These are phyloP conservation scores for Backusella sp. DNA, from an alignment of 192 early-diverging fungal genomes.

Conservation along the genomic window DNA sequence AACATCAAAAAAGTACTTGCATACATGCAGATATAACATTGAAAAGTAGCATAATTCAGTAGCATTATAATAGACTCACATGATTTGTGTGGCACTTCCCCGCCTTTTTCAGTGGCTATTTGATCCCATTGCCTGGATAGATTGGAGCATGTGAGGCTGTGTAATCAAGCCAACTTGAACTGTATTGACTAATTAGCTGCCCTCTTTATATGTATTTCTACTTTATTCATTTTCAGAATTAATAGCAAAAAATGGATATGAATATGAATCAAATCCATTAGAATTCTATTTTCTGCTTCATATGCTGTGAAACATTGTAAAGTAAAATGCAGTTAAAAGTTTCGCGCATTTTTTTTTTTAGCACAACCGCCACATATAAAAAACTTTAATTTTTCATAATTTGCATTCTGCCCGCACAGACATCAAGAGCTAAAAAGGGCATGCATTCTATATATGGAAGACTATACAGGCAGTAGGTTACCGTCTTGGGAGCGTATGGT, in stretches of 20 bases:
- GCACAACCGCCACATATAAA: neutral
- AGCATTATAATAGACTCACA: neutral
- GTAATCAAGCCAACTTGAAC: neutral
- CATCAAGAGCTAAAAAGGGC: neutral
- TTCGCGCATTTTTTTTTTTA: neutral
- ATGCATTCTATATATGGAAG: neutral
- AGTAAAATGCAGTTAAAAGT: neutral
- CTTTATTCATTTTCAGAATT: neutral
- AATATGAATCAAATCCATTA: neutral
- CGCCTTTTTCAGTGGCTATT: neutral
- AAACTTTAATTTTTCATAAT: neutral
- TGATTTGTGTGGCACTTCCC: constrained; percentile 1
- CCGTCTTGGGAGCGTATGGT: neutral
- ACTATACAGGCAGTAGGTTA: neutral
- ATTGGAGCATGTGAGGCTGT: neutral
- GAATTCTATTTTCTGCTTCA: neutral
- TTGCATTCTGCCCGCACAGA: neutral
- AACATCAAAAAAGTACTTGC: neutral
- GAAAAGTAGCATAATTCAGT: neutral
- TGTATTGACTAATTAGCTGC: neutral
- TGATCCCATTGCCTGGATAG: constrained; percentile 1
- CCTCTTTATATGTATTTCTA: neutral
- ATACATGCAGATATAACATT: neutral
- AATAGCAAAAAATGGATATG: neutral
- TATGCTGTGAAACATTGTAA: neutral